These are phyloP conservation scores for Fusarium circinatum DNA, from an alignment of 2,329 filamentous ascomycete species.

Conservation along the genomic window DNA sequence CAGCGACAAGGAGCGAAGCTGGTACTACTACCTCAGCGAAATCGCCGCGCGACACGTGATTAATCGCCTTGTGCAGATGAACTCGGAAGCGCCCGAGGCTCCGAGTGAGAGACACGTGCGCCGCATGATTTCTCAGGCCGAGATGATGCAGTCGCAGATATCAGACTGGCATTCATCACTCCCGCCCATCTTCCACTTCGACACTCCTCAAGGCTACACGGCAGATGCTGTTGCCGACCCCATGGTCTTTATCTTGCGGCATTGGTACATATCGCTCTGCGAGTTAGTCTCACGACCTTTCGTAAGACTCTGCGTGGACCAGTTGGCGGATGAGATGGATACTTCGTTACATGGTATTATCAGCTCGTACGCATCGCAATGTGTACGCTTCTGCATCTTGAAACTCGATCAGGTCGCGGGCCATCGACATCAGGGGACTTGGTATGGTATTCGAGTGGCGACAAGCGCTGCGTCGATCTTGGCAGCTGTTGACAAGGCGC, in stretches of 20 bases:
- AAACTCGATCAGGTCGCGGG: neutral
- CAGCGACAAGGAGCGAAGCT: neutral
- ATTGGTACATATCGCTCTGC: neutral
- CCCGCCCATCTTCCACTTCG: neutral
- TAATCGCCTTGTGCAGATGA: neutral
- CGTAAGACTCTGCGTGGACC: neutral
- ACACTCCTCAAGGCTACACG: neutral
- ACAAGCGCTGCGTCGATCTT: neutral
- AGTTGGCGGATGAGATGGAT: neutral
- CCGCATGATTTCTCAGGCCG: neutral
- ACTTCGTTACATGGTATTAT: neutral
- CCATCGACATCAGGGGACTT: neutral
- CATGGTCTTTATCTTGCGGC: neutral
- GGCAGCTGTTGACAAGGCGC: neutral
- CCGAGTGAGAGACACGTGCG: neutral
- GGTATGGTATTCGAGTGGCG: neutral
- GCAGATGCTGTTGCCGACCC: neutral
- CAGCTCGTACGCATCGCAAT: neutral
- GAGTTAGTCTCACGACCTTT: neutral
- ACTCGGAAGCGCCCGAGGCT: neutral
- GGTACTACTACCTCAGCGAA: neutral
- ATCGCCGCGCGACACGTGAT: neutral
- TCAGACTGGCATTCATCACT: neutral
- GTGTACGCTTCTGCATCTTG: neutral
- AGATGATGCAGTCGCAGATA: neutral